Evolutionary conservation across 768 basidiomycete genomes (phyloP), one percentile per base, ranked within the genome.

Genomic region (Psilocybe cubensis): DNA sequence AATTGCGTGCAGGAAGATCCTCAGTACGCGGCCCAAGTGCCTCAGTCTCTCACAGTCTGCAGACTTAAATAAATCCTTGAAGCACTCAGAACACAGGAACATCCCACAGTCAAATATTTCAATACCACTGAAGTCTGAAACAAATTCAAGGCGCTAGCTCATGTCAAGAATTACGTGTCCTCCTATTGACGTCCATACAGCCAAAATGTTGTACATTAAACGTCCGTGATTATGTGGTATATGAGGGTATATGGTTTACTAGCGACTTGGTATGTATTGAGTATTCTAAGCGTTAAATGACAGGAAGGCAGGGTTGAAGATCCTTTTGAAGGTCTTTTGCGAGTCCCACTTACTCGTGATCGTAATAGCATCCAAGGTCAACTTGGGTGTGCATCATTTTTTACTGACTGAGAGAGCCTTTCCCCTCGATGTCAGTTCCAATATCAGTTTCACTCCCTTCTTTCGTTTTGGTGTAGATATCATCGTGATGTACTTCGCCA

Each of bases 381-480:
- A 12, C 35, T 12, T 4, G 4, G 35, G 11, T 33, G 31, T 12
- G 12, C 31, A n/a, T 12, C 31, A 33, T 14, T 38, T n/a, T n/a
- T n/a, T n/a, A n/a, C n/a, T n/a, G n/a, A 38, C 35, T 38, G 27
- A 60, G 57, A 33, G 46, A 23, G 9, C 57, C 68, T 52, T 73
- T 73, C 6, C 65, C 60, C 56, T 74, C 74, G 5, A 75, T 46
- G 44, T 75, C 74, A 23, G 67, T 56, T 18, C 76, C 75, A 21
- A 69, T 61, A 47, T 73, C 70, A 18, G 71, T 71, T 24, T 74
- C 69, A 62, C 72, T 70, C 20, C 63, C 70, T 23, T 62, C 59
- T 63, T 63, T 69, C 50, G 54, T 47, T 52, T 56, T 69, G 44
- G 55, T 56, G 53, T 57, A 68, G 23, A 61, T 49, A 27, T 66